Base-by-base conservation (phyloP, 441 rosid genomes). In the Pelargonium fulgidum region DNA sequence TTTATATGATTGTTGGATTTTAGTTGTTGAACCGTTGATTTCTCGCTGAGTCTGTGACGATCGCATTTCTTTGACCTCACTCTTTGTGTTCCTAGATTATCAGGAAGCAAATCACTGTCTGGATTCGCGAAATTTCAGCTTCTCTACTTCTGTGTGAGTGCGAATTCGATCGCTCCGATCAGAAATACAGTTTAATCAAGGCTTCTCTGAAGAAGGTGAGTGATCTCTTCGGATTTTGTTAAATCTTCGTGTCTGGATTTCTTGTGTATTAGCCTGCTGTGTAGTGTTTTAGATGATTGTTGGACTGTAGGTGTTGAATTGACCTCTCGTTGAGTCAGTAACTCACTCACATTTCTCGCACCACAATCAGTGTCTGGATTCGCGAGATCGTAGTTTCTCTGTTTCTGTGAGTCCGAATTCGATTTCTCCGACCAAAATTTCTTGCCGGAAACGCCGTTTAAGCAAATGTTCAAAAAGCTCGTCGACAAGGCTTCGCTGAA, bases 21-120 rank as follows among this genome's bases (percentile, higher is more conserved):
- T 36, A 36, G 41, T 0, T 36, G 41, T 36, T 36, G 41, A 36
- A 36, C 41, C 1, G 41, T 36, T 36, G 41, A 36, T 36, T 1
- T 36, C 41, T 36, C 8, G 41, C 8, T 36, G 41, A 36, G 7
- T 36, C 41, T 4, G 41, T 36, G 8, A 36, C 36, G 36, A 29
- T 29, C 41, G 8, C 41, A 36, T 36, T 36, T 4, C 8, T 36
- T 4, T 5, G 0, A 36, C 41, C 41, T 36, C 8, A 36, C 36
- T 29, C 63, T 59, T 5, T 72, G 64, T 83, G 29, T 70, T 70
- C 63, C 54, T 64, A 64, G 50, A 20, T 33, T n/a, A 48, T 59
- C 65, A 4, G 22, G 3, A 56, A 16, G 24, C 62, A 7, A 36
- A 36, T 2, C 24, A 17, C 24, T 59, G 61, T 54, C 7, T 54